These are phyloP conservation scores for Vitis amurensis DNA, from an alignment of 164 flowering plant genomes.

Conservation along the genomic window DNA sequence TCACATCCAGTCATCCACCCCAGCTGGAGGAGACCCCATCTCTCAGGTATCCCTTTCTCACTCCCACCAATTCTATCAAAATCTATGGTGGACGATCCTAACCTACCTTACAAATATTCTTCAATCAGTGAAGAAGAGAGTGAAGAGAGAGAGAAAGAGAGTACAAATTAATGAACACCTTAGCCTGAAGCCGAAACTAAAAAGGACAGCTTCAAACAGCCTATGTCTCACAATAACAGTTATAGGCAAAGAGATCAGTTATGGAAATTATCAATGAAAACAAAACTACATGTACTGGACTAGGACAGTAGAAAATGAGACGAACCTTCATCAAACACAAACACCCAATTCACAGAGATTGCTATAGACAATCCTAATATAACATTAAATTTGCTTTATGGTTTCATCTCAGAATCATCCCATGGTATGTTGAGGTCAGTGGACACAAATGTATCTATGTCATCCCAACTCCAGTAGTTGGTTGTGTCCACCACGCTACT, in stretches of 20 bases:
- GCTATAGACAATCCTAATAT: no score
- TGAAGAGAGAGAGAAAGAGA: background rate
- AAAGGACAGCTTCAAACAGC: conserved; percentile 24
- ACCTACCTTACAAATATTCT: conserved; percentile 4
- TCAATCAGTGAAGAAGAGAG: background rate
- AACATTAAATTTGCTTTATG: background rate
- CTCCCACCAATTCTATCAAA: conserved; percentile 5
- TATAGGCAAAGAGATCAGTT: background rate
- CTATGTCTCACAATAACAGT: conserved; percentile 2
- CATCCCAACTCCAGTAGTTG: conserved; percentile 63
- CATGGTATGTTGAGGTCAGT: conserved; percentile 43
- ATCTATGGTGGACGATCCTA: background rate
- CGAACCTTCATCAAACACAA: background rate
- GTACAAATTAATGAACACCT: conserved; percentile 2
- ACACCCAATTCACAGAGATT: conserved; percentile 5
- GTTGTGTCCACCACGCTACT: conserved; percentile 29
- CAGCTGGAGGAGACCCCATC: conserved; percentile 24
- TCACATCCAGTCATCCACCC: conserved; percentile 24
- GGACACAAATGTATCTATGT: conserved; percentile 38
- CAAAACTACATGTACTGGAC: background rate
- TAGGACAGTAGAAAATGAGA: background rate
- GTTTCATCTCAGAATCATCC: conserved; percentile 43
- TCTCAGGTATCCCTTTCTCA: background rate
- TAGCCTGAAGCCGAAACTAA: conserved; percentile 22
- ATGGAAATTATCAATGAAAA: background rate